These are phyloP conservation scores for Exophiala spinifera DNA, from an alignment of 2,329 filamentous ascomycete species.

Conservation along the genomic window DNA sequence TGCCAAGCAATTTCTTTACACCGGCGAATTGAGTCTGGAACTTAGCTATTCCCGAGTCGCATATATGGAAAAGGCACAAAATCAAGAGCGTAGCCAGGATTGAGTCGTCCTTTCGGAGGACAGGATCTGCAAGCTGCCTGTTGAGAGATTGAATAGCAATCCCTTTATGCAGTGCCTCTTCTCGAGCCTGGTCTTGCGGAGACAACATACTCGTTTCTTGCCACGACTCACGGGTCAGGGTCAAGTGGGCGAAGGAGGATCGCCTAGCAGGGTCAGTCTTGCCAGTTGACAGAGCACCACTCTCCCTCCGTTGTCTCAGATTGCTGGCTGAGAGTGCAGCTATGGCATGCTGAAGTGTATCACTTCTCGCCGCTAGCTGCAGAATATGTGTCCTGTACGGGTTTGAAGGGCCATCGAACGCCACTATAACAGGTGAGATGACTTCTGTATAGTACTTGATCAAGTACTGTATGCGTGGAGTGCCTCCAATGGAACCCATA, in stretches of 20 bases:
- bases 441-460: slow-evolving; percentile 92
- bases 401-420: slow-evolving; percentile 81
- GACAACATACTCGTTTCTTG: slow-evolving; percentile 42
- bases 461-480: slow-evolving; percentile 79
- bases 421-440: slow-evolving; percentile 87
- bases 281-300: slow-evolving; percentile 53
- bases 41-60: slow-evolving; percentile 86
- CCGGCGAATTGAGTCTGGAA: slow-evolving; percentile 93
- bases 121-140: slow-evolving; percentile 72
- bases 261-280: slow-evolving; percentile 50
- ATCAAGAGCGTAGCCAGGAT: slow-evolving; percentile 83
- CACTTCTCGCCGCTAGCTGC: slow-evolving; percentile 70
- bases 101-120: slow-evolving; percentile 75
- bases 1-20: slow-evolving; percentile 81
- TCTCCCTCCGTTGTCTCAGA: slow-evolving; percentile 70
- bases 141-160: slow-evolving; percentile 82
- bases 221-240: slow-evolving; percentile 39
- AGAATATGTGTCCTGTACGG: slow-evolving; percentile 83
- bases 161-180: slow-evolving; percentile 81
- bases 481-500: slow-evolving; percentile 52
- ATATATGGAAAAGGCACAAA: slow-evolving; percentile 88
- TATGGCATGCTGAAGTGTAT: slow-evolving; percentile 86
- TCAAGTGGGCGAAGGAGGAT: slow-evolving; percentile 47
- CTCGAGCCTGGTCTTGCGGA: slow-evolving; percentile 62
- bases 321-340: slow-evolving; percentile 88